Evolutionary conservation across 768 basidiomycete species (phyloP).

Genomic region (Lactarius hatsudake): DNA sequence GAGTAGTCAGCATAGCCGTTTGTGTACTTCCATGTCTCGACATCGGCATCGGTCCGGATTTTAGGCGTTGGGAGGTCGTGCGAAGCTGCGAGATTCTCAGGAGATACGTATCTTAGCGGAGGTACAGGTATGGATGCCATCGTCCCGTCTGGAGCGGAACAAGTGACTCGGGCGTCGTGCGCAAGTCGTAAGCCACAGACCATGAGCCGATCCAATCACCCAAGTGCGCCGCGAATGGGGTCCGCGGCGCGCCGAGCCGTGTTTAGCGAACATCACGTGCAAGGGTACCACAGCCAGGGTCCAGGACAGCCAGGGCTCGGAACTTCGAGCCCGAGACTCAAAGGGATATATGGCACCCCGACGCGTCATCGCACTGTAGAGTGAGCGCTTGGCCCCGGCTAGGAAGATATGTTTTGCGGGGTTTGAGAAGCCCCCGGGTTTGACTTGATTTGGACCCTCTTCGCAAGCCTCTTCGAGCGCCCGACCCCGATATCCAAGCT

Average conservation of each 20-base stretch:
- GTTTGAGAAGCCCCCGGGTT: neutral
- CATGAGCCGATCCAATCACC: neutral
- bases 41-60: conserved; percentile 72
- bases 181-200: neutral
- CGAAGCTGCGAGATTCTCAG: conserved; percentile 8
- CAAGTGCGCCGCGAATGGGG: neutral
- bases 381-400: neutral
- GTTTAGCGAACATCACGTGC: conserved; percentile 5
- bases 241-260: neutral
- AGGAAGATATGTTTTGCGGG: conserved; percentile 4
- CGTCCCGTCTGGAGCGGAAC: neutral
- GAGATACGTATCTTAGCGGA: conserved; percentile 16
- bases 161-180: neutral
- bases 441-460: conserved; percentile 3
- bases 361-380: neutral
- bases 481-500: neutral
- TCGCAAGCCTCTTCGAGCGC: neutral
- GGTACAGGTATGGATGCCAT: conserved; percentile 23
- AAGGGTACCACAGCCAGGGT: neutral
- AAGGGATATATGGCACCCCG: neutral
- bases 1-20: conserved; percentile 71
- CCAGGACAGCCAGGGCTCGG: conserved; percentile 1
- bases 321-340: neutral
- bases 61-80: conserved; percentile 43
- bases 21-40: conserved; percentile 68